A percentile compares a stretch with the other conserved stretches of the same genome.
phyloP scores from a whole-genome alignment of 768 basidiomycete species.

The Candolleomyces efflorescens region DNA sequence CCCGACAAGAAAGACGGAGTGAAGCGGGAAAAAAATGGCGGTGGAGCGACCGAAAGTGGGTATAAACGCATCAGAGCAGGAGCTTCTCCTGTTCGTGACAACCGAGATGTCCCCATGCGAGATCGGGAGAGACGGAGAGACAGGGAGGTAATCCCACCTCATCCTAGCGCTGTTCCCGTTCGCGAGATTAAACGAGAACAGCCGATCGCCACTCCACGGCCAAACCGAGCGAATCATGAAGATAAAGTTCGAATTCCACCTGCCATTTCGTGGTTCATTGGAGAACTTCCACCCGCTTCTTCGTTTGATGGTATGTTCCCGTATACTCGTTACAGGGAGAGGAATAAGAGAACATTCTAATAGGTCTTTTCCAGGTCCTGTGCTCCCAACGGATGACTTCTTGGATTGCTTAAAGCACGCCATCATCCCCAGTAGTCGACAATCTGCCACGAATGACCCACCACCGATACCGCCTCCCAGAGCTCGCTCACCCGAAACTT shows the following conservation, averaged over 20 bases:
- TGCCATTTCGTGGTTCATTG: slow-evolving; percentile 79
- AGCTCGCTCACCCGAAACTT: too few relatives aligned
- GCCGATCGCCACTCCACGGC: too few relatives aligned
- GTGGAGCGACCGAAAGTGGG: slow-evolving; percentile 24
- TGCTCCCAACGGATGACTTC: slow-evolving; percentile 86
- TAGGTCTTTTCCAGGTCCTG: slow-evolving; percentile 54
- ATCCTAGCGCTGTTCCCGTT: too few relatives aligned
- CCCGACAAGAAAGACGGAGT: slow-evolving; percentile 23
- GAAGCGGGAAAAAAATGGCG: slow-evolving; percentile 21
- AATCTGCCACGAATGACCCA: too few relatives aligned
- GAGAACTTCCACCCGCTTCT: slow-evolving; percentile 63
- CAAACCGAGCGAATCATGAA: background rate
- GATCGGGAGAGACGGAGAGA: slow-evolving; percentile 23
- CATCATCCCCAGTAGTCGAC: slow-evolving; percentile 59
- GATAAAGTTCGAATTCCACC: slow-evolving; percentile 48
- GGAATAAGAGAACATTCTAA: background rate
- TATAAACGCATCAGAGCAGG: slow-evolving; percentile 31
- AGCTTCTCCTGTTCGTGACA: slow-evolving; percentile 16
- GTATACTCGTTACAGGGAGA: background rate
- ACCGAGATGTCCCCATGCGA: slow-evolving; percentile 9
- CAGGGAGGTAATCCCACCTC: too few relatives aligned
- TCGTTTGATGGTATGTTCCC: slow-evolving; percentile 78
- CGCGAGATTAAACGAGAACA: too few relatives aligned
- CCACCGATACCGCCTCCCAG: too few relatives aligned
- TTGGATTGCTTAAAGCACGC: slow-evolving; percentile 82